A percentile compares a stretch with the other conserved stretches of the same genome.
phyloP scores from a whole-genome alignment of 208 protist species.

The Acanthamoeba lenticulata region DNA sequence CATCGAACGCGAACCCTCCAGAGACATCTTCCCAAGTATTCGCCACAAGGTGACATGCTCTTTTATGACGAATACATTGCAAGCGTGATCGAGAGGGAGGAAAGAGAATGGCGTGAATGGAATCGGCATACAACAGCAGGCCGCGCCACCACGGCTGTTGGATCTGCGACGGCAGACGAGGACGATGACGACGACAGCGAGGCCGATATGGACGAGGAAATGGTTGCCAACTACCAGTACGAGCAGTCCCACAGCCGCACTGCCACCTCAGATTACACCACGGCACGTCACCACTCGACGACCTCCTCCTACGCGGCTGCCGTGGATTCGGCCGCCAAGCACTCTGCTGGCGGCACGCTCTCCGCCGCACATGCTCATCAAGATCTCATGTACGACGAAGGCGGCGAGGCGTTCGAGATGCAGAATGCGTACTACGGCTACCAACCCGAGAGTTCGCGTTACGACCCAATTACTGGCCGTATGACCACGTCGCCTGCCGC shows the following conservation, averaged over 20 bases:
- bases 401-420: constrained; percentile 1
- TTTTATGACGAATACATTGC: constrained; percentile 5
- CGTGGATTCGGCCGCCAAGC: not conserved
- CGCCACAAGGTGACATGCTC: not conserved
- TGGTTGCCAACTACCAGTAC: not conserved
- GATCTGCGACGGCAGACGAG: not conserved
- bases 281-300: not conserved
- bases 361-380: not conserved
- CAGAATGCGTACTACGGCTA: not conserved
- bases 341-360: not conserved
- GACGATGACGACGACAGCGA: not conserved
- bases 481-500: not conserved
- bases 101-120: constrained; percentile 48
- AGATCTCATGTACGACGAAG: constrained; percentile 44
- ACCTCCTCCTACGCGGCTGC: not conserved
- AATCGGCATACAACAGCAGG: not conserved
- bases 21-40: not conserved
- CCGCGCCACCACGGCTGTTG: not conserved
- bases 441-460: not conserved
- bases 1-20: not conserved
- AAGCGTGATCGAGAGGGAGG: not conserved
- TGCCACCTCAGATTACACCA: no score
- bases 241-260: not conserved
- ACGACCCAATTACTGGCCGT: not conserved
- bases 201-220: constrained; percentile 4